Base-by-base conservation (phyloP, 2,329 filamentous ascomycete genomes). In the Aspergillus fructus region DNA sequence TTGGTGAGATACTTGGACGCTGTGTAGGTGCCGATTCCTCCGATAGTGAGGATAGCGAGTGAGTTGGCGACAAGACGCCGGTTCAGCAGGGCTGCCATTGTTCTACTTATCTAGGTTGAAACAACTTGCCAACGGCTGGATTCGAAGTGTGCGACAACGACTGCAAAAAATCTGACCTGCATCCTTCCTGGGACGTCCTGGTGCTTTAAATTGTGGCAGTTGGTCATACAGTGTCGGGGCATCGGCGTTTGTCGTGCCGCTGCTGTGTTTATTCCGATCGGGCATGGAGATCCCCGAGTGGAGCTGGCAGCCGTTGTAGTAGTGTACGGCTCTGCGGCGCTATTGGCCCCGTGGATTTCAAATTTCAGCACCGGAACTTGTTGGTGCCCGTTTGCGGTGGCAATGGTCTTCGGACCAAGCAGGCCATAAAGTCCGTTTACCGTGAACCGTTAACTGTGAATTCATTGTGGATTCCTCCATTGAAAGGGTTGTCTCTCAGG, bases 11-110 rank as follows among this genome's bases (percentile, higher is more conserved):
- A 40, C 13, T 11, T 45, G 9, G 43, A 50, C 11, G 11, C 30
- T 21, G 46, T 17, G 21, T 55, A 55, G 5, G 30, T 40, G 27
- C 53, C 27, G 27, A 46, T 34, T 30, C 53, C 53, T 12, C 53
- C 40, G 37, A 50, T 19, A 39, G 53, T 12, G 13, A 55, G 39
- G 17, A 55, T 23, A 5, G 53, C 34, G 23, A 55, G 24, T 5
- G 46, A 23, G 8, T 45, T 55, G 47, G 53, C 40, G 47, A 39
- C 40, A 3, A 43, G 2, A 17, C 46, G 53, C 19, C 33, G 21
- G 17, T 49, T 50, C 4, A 43, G 45, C 0, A 55, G 46, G 27
- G 24, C 24, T 34, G 39, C 19, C 53, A 55, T 55, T n/a, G 27
- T 9, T 30, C 27, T 30, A 24, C 15, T 2, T 12, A 30, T 12